These are phyloP conservation scores for Cutaneotrichosporon cavernicola DNA, from an alignment of 1,284 basidiomycete species.

Conservation along the genomic window DNA sequence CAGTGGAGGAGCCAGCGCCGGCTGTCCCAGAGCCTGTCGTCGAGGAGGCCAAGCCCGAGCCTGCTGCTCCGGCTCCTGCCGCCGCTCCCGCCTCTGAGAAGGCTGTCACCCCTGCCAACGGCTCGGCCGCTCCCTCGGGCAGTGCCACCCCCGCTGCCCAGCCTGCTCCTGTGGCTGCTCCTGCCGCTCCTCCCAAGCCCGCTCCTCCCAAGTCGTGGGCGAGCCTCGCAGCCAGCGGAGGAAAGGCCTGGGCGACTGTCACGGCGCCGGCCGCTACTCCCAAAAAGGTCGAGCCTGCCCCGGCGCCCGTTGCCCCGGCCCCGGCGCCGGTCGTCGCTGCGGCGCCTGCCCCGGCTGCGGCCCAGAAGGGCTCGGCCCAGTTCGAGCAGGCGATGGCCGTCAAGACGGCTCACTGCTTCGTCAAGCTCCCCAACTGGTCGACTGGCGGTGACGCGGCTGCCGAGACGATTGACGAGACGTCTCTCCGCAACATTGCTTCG, in stretches of 20 bases:
- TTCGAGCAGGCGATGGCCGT: constrained; percentile 63
- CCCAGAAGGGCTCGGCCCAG: constrained; percentile 7
- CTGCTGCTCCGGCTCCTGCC: constrained; percentile 37
- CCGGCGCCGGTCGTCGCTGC: constrained; percentile 27
- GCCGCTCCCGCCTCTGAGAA: constrained; percentile 51
- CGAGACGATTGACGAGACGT: constrained; percentile 66
- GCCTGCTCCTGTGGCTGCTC: constrained; percentile 38
- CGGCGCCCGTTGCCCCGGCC: constrained; percentile 26
- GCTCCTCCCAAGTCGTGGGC: constrained; percentile 80
- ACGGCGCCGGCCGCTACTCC: constrained; percentile 33
- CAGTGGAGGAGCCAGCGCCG: constrained; percentile 20
- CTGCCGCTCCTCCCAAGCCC: constrained; percentile 58
- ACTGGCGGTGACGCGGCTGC: constrained; percentile 60
- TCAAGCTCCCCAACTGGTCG: constrained; percentile 63
- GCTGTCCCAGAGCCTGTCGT: constrained; percentile 24
- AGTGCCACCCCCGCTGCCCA: constrained; percentile 39
- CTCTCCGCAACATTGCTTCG: constrained; percentile 63
- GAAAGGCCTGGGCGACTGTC: constrained; percentile 59
- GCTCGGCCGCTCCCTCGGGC: constrained; percentile 27
- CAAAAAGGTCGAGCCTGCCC: constrained; percentile 15
- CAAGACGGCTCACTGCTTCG: constrained; percentile 73
- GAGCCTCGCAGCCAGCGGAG: constrained; percentile 77
- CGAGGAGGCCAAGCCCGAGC: constrained; percentile 31
- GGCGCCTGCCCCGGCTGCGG: constrained; percentile 30
- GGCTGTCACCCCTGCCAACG: constrained; percentile 44